Evolutionary conservation across 2,329 filamentous ascomycete genomes (phyloP), one percentile per base, ranked within the genome.

Genomic region (Fusarium nodosum): DNA sequence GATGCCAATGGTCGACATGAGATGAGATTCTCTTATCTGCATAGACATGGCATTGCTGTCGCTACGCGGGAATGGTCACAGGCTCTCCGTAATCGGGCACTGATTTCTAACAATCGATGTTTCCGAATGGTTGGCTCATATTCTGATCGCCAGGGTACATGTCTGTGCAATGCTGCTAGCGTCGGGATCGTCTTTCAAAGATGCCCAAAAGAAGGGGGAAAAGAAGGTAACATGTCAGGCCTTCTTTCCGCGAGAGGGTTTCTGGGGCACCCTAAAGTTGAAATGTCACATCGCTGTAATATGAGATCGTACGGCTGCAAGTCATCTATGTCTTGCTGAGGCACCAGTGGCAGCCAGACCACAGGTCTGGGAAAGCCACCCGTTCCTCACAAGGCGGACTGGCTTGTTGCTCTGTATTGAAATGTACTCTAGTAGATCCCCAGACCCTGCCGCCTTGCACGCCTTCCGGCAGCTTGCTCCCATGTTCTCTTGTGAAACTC

Each of bases 281-380:
- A 62, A 66, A 47, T 56, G 66, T 69, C 66, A 68, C 52, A 66
- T 69, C 56, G 55, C 66, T 71, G 56, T 66, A 69, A 64, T 56
- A 62, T 58, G 52, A 57, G 50, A 72, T 73, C 65, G 60, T 63
- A 56, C 56, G 67, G 60, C 74, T 76, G 70, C 68, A 69, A 68
- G 70, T 72, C 74, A 76, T 72, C 56, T 56, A 60, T 59, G 34
- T 60, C 65, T 64, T 60, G 68, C 61, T 45, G 56, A 71, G 64
- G 42, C 36, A 59, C 33, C 39, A 42, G 44, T 51, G 22, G 28
- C 41, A 55, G 58, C 41, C 33, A 51, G 33, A 31, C 66, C 71
- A 69, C 66, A 46, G 60, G 56, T 59, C 61, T 72, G 71, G 69
- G 45, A 62, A 63, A 56, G 56, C 53, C 53, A 61, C 61, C 42